phyloP scores from a whole-genome alignment of 345 rosid species.

The Durio zibethinus region DNA sequence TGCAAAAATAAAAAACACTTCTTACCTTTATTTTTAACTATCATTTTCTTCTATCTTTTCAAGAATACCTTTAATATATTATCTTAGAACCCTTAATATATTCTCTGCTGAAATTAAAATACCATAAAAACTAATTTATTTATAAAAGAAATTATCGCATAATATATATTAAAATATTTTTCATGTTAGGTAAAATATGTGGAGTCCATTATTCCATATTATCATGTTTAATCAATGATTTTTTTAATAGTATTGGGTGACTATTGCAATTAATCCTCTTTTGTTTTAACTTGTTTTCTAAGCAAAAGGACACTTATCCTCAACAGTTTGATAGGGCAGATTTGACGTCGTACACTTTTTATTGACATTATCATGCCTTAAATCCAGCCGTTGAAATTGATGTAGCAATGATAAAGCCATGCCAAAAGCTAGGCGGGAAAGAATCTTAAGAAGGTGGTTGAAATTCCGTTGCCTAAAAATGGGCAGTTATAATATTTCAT shows the following conservation, averaged over 20 bases:
- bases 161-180: no score
- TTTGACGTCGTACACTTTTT: neutral
- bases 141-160: no score
- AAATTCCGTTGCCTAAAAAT: neutral
- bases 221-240: neutral
- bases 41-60: no score
- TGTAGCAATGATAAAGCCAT: neutral
- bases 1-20: no score
- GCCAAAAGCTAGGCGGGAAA: neutral
- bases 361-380: neutral
- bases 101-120: no score
- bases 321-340: neutral
- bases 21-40: no score
- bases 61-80: no score
- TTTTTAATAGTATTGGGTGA: neutral
- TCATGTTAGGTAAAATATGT: no score
- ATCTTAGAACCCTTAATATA: no score
- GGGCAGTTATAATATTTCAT: neutral
- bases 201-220: no score
- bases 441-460: slow-evolving; percentile 11
- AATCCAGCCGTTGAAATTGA: neutral
- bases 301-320: neutral
- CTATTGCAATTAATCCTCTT: neutral
- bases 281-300: neutral
- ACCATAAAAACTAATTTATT: no score